Evolutionary conservation across 768 basidiomycete species (phyloP).

Genomic region (Gloeostereum incarnatum): DNA sequence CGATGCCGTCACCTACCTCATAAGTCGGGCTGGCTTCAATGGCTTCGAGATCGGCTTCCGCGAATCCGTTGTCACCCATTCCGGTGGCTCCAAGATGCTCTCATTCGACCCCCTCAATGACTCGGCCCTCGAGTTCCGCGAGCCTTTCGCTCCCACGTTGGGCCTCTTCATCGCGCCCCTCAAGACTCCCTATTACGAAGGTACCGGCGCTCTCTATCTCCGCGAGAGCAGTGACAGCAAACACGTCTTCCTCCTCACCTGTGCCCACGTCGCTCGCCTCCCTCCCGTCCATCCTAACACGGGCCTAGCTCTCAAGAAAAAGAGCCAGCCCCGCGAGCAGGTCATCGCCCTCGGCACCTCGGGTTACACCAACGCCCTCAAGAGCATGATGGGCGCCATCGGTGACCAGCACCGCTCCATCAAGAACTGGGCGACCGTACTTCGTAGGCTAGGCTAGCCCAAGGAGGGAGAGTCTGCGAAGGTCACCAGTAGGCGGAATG

Average conservation of each 20-base stretch:
- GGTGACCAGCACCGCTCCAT: slow-evolving; percentile 10
- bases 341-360: slow-evolving; percentile 20
- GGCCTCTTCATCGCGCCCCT: slow-evolving; percentile 23
- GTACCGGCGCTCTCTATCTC: slow-evolving; percentile 26
- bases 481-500: slow-evolving; percentile 11
- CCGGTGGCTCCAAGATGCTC: slow-evolving; percentile 19
- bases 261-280: slow-evolving; percentile 25
- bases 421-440: slow-evolving; percentile 10
- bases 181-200: slow-evolving; percentile 20
- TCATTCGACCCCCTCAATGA: slow-evolving; percentile 14
- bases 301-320: slow-evolving; percentile 9
- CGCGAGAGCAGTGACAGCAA: slow-evolving; percentile 14
- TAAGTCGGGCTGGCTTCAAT: slow-evolving; percentile 11
- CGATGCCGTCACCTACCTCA: slow-evolving; percentile 10
- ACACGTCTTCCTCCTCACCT: slow-evolving; percentile 19
- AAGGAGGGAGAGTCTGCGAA: slow-evolving; percentile 9
- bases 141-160: slow-evolving; percentile 25
- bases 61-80: slow-evolving; percentile 16
- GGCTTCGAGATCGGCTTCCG: slow-evolving; percentile 16
- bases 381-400: slow-evolving; percentile 17
- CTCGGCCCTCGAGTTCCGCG: slow-evolving; percentile 14
- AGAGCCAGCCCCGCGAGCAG: slow-evolving; percentile 18
- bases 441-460: slow-evolving; percentile 13
- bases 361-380: slow-evolving; percentile 15
- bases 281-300: slow-evolving; percentile 16